Conservation (phyloP, 768 basidiomycete genomes). For the Harrya chromipes region DNA sequence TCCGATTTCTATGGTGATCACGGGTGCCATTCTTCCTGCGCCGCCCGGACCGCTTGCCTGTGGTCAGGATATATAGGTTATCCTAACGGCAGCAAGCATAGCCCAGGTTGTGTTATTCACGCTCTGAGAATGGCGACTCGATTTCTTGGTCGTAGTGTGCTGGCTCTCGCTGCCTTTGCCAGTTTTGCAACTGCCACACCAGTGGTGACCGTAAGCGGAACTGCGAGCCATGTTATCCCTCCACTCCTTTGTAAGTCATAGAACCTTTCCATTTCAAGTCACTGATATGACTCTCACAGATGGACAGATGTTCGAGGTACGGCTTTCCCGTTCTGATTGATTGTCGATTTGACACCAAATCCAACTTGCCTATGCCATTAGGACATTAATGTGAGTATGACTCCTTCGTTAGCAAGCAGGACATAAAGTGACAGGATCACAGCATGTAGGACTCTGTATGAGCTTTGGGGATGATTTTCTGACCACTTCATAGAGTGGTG, state of each 20-base stretch:
- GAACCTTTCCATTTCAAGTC: not conserved
- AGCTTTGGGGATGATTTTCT: constrained; percentile 9
- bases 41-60: constrained; percentile 1
- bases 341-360: not conserved
- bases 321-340: not conserved
- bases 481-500: constrained; percentile 48
- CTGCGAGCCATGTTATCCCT: constrained; percentile 51
- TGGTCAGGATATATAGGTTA: constrained; percentile 4
- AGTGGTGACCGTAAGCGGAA: constrained; percentile 42
- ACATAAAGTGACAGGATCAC: not conserved
- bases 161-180: not conserved
- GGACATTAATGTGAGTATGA: constrained; percentile 58
- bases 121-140: constrained; percentile 12
- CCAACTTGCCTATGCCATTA: constrained; percentile 18
- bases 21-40: not conserved
- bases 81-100: not conserved
- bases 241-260: constrained; percentile 47
- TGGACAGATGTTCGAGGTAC: constrained; percentile 61
- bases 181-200: constrained; percentile 9
- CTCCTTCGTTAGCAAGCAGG: not conserved
- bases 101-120: not conserved
- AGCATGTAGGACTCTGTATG: constrained; percentile 34
- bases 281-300: constrained; percentile 28
- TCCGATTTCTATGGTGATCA: constrained; percentile 6
- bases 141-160: constrained; percentile 1